phyloP scores from a whole-genome alignment of 1,284 basidiomycete species.

The Cryptococcus deneoformans region DNA sequence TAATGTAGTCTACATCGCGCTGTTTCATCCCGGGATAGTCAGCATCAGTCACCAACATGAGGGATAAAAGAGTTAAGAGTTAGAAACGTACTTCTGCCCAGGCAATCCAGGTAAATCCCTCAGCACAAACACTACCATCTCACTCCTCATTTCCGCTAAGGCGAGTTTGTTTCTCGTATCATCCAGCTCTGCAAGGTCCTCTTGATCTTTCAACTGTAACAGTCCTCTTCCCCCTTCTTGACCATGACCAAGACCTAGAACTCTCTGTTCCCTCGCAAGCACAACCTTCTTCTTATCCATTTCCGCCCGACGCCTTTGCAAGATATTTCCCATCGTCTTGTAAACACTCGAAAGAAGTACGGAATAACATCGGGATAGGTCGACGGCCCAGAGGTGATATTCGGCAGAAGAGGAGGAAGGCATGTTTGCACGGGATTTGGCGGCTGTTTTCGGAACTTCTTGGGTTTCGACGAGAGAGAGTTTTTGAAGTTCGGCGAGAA shows the following conservation, averaged over 20 bases:
- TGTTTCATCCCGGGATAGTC: too few relatives aligned
- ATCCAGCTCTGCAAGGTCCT: conserved; percentile 46
- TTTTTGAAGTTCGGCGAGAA: conserved; percentile 73
- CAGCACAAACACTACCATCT: conserved; percentile 79
- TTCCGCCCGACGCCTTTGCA: conserved; percentile 67
- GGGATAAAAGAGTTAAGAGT: too few relatives aligned
- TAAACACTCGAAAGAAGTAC: conserved; percentile 72
- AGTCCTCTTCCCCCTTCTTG: conserved; percentile 54
- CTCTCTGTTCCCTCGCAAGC: conserved; percentile 73
- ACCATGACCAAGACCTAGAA: conserved; percentile 43
- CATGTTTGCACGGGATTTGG: conserved; percentile 63
- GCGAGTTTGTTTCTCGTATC: conserved; percentile 65
- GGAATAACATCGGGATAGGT: conserved; percentile 74
- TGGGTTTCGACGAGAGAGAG: conserved; percentile 82
- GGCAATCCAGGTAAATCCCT: conserved; percentile 61
- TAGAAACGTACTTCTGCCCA: conserved; percentile 6
- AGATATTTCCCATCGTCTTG: conserved; percentile 83
- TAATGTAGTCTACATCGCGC: too few relatives aligned
- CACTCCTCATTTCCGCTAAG: conserved; percentile 74
- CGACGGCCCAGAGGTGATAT: conserved; percentile 75
- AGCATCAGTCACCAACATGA: too few relatives aligned
- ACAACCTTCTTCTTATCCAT: conserved; percentile 63
- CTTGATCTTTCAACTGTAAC: conserved; percentile 43
- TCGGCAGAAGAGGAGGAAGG: conserved; percentile 25
- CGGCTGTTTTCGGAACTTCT: conserved; percentile 83